Conservation (phyloP, 345 rosid species). For the Arabidopsis suecica region DNA sequence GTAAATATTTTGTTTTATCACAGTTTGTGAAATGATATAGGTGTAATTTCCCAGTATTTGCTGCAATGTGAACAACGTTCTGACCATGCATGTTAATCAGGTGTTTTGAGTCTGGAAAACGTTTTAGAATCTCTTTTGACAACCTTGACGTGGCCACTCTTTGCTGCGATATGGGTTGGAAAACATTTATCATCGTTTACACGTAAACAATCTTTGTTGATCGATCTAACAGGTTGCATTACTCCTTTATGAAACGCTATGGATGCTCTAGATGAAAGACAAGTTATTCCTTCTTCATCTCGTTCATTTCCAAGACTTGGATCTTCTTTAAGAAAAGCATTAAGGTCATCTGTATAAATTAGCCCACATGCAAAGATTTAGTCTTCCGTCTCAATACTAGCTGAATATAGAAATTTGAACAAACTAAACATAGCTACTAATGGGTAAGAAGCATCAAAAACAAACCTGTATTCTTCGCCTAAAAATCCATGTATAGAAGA, state of each 20-base stretch:
- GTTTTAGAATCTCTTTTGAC: neutral
- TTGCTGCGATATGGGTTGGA: constrained; percentile 20
- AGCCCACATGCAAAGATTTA: too few relatives aligned
- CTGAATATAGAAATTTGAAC: too few relatives aligned
- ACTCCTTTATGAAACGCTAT: neutral
- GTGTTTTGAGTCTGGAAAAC: constrained; percentile 1
- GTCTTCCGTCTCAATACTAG: neutral
- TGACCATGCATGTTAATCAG: constrained; percentile 14
- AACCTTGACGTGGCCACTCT: neutral
- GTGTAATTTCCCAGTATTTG: neutral
- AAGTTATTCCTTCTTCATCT: constrained; percentile 1
- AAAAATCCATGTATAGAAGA: neutral
- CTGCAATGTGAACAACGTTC: constrained; percentile 27
- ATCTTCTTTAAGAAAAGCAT: neutral
- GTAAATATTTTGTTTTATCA: neutral
- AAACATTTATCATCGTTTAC: constrained; percentile 17
- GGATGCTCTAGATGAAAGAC: neutral
- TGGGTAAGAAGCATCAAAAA: neutral
- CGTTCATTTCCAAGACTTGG: neutral
- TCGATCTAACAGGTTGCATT: neutral
- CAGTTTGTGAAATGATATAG: too few relatives aligned
- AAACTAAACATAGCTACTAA: neutral
- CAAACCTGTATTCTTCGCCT: neutral
- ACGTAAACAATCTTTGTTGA: neutral
- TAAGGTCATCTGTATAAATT: neutral